A percentile compares a stretch with the other conserved stretches of the same genome.
phyloP scores from a whole-genome alignment of 2,329 filamentous ascomycete genomes.

The Septoria petroselini region DNA sequence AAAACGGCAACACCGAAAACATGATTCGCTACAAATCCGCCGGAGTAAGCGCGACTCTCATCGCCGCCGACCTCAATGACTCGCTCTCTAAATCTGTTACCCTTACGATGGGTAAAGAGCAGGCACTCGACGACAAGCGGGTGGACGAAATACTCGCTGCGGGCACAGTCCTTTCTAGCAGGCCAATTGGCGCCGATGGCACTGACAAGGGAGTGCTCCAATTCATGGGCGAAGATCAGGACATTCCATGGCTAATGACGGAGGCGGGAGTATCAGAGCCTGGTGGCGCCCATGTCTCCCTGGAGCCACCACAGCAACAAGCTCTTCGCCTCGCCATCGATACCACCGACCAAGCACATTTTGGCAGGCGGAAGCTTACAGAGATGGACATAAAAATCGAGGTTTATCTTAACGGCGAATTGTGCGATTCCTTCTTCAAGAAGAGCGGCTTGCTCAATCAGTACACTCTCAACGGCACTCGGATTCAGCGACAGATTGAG shows the following conservation, averaged over 20 bases:
- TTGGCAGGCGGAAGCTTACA: neutral
- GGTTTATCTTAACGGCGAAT: constrained; percentile 48
- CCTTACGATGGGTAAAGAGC: constrained; percentile 19
- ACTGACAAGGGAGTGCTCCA: constrained; percentile 26
- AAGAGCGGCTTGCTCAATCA: constrained; percentile 6
- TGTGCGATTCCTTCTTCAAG: constrained; percentile 33
- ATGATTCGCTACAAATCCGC: constrained; percentile 26
- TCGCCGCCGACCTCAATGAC: constrained; percentile 24
- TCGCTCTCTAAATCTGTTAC: constrained; percentile 25
- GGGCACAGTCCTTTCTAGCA: constrained; percentile 25
- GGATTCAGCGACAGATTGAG: constrained; percentile 42
- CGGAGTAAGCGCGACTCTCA: constrained; percentile 32
- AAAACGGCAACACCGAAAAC: neutral
- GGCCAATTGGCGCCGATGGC: constrained; percentile 23
- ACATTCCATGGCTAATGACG: constrained; percentile 37
- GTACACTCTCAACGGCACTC: constrained; percentile 40
- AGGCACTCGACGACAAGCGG: constrained; percentile 24
- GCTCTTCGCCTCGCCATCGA: constrained; percentile 18
- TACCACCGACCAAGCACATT: constrained; percentile 8
- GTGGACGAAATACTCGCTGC: constrained; percentile 20
- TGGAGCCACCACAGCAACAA: constrained; percentile 9
- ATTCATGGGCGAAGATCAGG: constrained; percentile 35
- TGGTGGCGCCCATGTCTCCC: neutral
- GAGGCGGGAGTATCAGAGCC: constrained; percentile 28
- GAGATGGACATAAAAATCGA: constrained; percentile 45